Conservation (phyloP, 2,329 filamentous ascomycete species). For the Intubia oerlemansii region DNA sequence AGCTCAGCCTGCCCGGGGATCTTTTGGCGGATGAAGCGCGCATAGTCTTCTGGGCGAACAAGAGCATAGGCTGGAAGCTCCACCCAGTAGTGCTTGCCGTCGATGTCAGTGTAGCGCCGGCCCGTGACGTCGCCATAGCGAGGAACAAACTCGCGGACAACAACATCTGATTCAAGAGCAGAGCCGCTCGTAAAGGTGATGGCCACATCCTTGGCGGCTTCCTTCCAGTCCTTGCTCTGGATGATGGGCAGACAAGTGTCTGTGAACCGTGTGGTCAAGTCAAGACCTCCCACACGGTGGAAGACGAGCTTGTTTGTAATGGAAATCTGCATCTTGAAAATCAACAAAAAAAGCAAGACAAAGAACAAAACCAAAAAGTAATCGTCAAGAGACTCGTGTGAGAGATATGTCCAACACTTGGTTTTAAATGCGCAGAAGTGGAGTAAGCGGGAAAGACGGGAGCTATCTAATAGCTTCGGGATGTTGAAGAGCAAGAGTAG, state of each 20-base stretch:
- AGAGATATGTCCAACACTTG: no score
- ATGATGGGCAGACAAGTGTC: constrained; percentile 4
- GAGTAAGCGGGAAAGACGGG: no score
- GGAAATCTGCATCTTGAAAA: constrained; percentile 4
- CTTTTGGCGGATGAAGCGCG: constrained; percentile 1
- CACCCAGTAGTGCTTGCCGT: constrained; percentile 5
- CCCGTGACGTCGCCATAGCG: constrained; percentile 6
- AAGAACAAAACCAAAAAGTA: no score
- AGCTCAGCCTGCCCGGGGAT: neutral
- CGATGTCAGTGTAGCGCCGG: constrained; percentile 5
- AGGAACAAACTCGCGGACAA: constrained; percentile 5
- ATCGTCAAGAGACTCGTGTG: no score
- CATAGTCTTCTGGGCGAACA: constrained; percentile 1
- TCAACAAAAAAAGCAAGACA: neutral
- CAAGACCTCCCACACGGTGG: constrained; percentile 7
- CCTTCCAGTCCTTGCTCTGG: constrained; percentile 3
- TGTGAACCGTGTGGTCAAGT: constrained; percentile 6
- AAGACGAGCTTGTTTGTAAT: constrained; percentile 2
- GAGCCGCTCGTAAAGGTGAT: constrained; percentile 6
- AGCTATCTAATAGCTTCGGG: no score
- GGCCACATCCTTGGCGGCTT: neutral
- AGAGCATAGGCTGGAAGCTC: constrained; percentile 6
- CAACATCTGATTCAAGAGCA: neutral
- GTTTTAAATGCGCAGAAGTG: no score
- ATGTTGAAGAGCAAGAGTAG: no score